These are phyloP conservation scores for Chlorencoelia australis DNA, from an alignment of 2,329 filamentous ascomycete species.

Conservation along the genomic window DNA sequence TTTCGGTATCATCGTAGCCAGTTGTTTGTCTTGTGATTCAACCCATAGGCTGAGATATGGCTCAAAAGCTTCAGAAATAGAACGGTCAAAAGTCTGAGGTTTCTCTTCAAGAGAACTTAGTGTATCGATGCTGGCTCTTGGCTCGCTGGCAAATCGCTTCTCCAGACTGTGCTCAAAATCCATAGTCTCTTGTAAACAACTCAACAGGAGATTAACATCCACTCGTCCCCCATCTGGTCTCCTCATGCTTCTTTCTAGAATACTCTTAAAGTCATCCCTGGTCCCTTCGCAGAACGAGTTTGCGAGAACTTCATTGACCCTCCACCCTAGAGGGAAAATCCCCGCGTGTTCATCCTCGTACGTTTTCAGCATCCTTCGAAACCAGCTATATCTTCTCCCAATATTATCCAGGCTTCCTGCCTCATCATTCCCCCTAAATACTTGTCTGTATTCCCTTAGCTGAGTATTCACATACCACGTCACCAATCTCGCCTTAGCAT, in stretches of 20 bases:
- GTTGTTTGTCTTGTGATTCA: constrained; percentile 84
- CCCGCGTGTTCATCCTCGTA: constrained; percentile 87
- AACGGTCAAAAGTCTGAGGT: constrained; percentile 70
- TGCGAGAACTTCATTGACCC: constrained; percentile 79
- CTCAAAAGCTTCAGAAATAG: constrained; percentile 94
- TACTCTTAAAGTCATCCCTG: constrained; percentile 87
- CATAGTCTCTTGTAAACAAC: constrained; percentile 87
- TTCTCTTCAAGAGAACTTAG: constrained; percentile 70
- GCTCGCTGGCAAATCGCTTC: constrained; percentile 63
- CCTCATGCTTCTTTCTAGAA: constrained; percentile 79
- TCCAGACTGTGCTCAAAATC: constrained; percentile 94
- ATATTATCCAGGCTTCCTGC: constrained; percentile 96
- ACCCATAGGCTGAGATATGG: constrained; percentile 97
- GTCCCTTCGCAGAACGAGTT: constrained; percentile 94
- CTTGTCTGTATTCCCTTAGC: constrained; percentile 86
- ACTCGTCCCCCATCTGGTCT: constrained; percentile 66
- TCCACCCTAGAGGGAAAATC: constrained; percentile 83
- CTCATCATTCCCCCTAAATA: constrained; percentile 94
- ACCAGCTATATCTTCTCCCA: constrained; percentile 89
- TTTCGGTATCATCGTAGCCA: constrained; percentile 74
- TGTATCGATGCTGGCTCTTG: constrained; percentile 79
- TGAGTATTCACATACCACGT: constrained; percentile 99
- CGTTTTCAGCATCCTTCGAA: constrained; percentile 87
- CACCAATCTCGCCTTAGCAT: constrained; percentile 69
- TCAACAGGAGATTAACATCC: constrained; percentile 81